These are phyloP conservation scores for Hygrophila difformis DNA, from an alignment of 257 asterid species.

Conservation along the genomic window DNA sequence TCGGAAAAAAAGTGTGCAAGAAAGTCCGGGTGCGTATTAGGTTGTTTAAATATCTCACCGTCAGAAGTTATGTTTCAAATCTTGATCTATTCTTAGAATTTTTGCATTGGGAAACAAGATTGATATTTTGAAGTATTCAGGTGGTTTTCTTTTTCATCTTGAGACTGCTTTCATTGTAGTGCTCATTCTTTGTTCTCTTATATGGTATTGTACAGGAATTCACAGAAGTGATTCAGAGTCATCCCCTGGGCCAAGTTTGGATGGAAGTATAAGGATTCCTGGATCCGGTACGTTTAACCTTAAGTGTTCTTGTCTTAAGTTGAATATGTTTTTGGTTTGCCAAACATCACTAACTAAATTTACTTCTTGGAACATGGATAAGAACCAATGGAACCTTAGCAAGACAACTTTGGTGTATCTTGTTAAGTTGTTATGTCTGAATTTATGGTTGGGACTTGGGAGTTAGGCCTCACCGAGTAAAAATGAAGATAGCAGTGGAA, in stretches of 20 bases:
- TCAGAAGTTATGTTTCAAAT: no score
- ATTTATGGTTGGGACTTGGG: no score
- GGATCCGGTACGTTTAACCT: slow-evolving; percentile 38
- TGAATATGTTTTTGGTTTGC: slow-evolving; percentile 1
- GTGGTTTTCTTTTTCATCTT: no score
- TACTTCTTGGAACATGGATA: neutral
- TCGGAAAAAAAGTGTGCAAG: no score
- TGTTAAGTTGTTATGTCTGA: no score
- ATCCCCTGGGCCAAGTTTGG: slow-evolving; percentile 54
- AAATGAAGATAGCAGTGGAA: no score
- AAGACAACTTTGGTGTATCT: neutral
- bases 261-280: slow-evolving; percentile 55
- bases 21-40: no score
- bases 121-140: no score
- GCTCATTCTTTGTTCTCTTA: neutral
- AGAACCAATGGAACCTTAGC: neutral
- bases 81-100: no score
- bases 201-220: slow-evolving; percentile 26
- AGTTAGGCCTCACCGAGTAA: no score
- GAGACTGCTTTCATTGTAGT: neutral
- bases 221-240: slow-evolving; percentile 47
- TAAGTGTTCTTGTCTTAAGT: neutral
- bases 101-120: no score
- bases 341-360: slow-evolving; percentile 1
- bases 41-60: no score